Evolutionary conservation across 441 rosid genomes (phyloP), one percentile per base, ranked within the genome.

Genomic region (Populus hybrid): DNA sequence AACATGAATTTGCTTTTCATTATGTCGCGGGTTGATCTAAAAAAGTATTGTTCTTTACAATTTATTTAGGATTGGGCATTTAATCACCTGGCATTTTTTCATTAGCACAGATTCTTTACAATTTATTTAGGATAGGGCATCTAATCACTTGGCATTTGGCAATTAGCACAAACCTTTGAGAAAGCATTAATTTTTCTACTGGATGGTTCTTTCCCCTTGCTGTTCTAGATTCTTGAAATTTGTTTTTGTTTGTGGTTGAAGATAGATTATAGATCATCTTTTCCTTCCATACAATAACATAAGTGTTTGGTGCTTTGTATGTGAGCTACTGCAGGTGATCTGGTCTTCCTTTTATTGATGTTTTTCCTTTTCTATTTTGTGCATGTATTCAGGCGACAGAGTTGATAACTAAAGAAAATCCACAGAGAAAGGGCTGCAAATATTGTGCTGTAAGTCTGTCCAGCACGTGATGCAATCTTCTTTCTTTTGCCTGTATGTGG

Each of bases 381-480:
- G 77, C 77, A 78, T 84, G 76, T 69, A 79, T 69, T 9, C 85
- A 94, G 97, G 82, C 72, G 67, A 78, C 71, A 40, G 69, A 59
- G 79, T 70, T 73, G 9, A 77, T 77, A 75, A 70, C 81, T 30
- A 88, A 72, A 82, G 85, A 80, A 76, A 83, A 71, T 61, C 46
- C 71, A 30, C 79, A 75, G 77, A 78, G 82, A 42, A 82, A 76
- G 68, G 89, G 88, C 76, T 97, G 99, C 90, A 89, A 89, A 78
- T 95, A 97, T 80, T 97, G 99, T 85, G 78, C 21, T 21, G 97
- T 95, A 88, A 91, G 97, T 86, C 63, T 76, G 42, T 73, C 65
- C 71, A 38, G 57, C 70, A 81, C 30, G 74, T 80, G 38, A 73
- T 34, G 3, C 76, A 54, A 46, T 77, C 61, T 78, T 67, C 32